A percentile compares a stretch with the other conserved stretches of the same genome.
Conservation (phyloP, 2,329 filamentous ascomycete species). For the Aspergillus viridinutans region DNA sequence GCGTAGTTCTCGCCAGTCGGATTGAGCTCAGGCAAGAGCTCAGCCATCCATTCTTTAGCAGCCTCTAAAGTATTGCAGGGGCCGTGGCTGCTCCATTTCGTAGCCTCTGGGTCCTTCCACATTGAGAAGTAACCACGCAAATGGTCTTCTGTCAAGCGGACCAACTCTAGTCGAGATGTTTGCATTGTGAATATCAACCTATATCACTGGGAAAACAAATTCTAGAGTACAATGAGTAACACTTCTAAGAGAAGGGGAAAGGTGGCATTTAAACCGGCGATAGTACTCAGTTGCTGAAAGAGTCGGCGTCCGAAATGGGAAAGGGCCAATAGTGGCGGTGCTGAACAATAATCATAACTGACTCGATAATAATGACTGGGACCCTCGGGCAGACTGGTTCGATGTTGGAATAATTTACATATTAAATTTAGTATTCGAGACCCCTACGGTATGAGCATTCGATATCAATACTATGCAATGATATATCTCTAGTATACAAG, state of each 20-base stretch:
- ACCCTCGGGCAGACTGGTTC: no score
- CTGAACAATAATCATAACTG: no score
- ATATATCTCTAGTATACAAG: no score
- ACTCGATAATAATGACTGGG: no score
- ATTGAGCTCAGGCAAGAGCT: constrained; percentile 2
- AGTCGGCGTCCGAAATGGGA: constrained; percentile 23
- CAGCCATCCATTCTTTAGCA: constrained; percentile 13
- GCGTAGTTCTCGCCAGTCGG: constrained; percentile 14
- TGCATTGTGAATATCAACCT: not conserved
- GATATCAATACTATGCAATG: no score
- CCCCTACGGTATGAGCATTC: no score
- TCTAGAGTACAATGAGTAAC: no score
- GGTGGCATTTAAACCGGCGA: constrained; percentile 26
- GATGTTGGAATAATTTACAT: no score
- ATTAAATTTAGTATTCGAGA: no score
- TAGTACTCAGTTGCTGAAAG: constrained; percentile 20
- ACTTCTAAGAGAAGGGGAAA: no score
- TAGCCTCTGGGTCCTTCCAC: constrained; percentile 14
- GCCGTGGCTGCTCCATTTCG: constrained; percentile 15
- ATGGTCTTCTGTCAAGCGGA: constrained; percentile 10
- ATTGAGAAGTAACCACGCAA: constrained; percentile 12
- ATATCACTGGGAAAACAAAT: no score
- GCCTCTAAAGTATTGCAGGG: constrained; percentile 8
- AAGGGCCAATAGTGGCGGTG: no score
- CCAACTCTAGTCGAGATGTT: constrained; percentile 6